These are phyloP conservation scores for Globisporangium ultimum DNA, from an alignment of 352 stramenopile species.

Conservation along the genomic window DNA sequence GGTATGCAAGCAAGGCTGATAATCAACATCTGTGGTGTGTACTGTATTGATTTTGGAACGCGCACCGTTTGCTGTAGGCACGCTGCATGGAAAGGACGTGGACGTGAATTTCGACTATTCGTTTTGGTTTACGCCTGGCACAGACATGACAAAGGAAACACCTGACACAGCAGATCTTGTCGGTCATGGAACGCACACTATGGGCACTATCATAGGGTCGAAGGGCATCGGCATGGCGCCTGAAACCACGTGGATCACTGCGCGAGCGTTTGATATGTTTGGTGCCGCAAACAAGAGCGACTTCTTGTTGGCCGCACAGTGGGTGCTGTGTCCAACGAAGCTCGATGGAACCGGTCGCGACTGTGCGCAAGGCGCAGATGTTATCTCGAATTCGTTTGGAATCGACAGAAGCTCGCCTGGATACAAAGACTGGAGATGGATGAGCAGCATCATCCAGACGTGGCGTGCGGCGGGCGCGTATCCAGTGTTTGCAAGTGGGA, in stretches of 20 bases:
- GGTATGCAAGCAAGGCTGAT: slow-evolving; percentile 9
- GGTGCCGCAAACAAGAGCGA: slow-evolving; percentile 64
- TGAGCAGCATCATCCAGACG: slow-evolving; percentile 49
- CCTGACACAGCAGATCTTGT: slow-evolving; percentile 64
- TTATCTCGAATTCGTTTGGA: slow-evolving; percentile 69
- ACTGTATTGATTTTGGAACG: no score
- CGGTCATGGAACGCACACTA: slow-evolving; percentile 67
- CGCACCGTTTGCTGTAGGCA: no score
- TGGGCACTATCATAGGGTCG: slow-evolving; percentile 50
- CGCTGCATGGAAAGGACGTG: slow-evolving; percentile 8
- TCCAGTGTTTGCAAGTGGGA: slow-evolving; percentile 63
- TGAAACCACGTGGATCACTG: slow-evolving; percentile 63
- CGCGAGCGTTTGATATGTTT: slow-evolving; percentile 56
- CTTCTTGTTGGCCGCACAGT: slow-evolving; percentile 63
- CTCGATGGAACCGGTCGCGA: slow-evolving; percentile 37
- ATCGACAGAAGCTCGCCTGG: slow-evolving; percentile 40
- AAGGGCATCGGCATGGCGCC: slow-evolving; percentile 61
- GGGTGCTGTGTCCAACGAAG: slow-evolving; percentile 63
- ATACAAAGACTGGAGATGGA: slow-evolving; percentile 52
- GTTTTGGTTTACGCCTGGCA: slow-evolving; percentile 59
- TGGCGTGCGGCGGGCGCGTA: slow-evolving; percentile 50
- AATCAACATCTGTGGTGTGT: no score
- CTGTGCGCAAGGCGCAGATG: slow-evolving; percentile 54
- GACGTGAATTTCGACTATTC: slow-evolving; percentile 59
- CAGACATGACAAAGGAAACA: slow-evolving; percentile 51